Evolutionary conservation across 1,284 basidiomycete genomes (phyloP), one percentile per base, ranked within the genome.

Genomic region (Papiliotrema fonsecae): DNA sequence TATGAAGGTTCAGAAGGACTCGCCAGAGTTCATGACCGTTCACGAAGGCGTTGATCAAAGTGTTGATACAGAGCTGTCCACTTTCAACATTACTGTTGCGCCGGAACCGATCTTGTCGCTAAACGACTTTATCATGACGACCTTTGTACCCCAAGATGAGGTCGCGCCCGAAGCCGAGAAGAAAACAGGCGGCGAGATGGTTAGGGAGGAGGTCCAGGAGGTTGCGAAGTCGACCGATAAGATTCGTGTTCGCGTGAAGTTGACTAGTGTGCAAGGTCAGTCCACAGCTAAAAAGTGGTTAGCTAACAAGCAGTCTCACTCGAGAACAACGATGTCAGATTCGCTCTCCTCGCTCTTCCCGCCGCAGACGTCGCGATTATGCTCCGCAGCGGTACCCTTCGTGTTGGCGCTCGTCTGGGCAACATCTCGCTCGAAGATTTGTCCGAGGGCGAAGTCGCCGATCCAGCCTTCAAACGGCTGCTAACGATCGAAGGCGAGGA

Each of bases 111-210:
- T 98, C 40, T 77, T 99, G 35, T 81, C 85, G 2, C 76, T 98
- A 10, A 98, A 97, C 72, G 92, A 98, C 74, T 97, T 97, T 76
- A 85, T 99, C 73, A 96, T 99, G 87, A 87, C 88, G 6, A 96
- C 93, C 0, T 97, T 97, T 70, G 87, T 90, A 14, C 82, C 86
- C 4, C 69, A 77, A 22, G 60, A 75, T 42, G 65, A 72, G 27
- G 57, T 58, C n/a, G 45, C 46, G 26, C 50, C 50, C 18, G 45
- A 49, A n/a, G 31, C 41, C 7, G 57, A 74, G 52, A 57, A 69
- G n/a, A 54, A 51, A 41, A 49, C 30, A 30, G 47, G 22, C 14
- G 49, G 49, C 45, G 49, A 45, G 13, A 51, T 50, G 34, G 62
- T 47, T 47, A 30, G 24, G 37, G 49, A 45, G 10, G 21, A 52